These are phyloP conservation scores for Echites panduratus DNA, from an alignment of 257 asterid species.

Conservation along the genomic window DNA sequence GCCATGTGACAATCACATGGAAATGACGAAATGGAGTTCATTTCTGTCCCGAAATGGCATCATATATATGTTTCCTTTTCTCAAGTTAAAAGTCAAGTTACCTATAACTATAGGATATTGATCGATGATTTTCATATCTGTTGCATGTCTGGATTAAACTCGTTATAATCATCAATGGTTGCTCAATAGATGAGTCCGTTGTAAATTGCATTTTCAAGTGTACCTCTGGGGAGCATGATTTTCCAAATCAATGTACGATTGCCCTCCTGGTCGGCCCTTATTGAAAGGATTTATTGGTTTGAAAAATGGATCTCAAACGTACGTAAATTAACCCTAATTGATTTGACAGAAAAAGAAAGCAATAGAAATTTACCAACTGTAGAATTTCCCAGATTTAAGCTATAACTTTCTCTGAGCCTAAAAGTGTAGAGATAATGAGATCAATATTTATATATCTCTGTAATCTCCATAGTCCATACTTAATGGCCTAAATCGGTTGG, in stretches of 20 bases:
- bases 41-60: background rate
- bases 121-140: background rate
- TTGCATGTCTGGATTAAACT: no score
- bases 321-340: background rate
- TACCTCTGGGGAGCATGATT: background rate
- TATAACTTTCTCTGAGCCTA: no score
- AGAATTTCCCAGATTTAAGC: no score
- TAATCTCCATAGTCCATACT: no score
- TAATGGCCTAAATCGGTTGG: no score
- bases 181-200: background rate
- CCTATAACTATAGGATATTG: no score
- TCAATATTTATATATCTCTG: no score
- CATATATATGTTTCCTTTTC: background rate
- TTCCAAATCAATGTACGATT: background rate
- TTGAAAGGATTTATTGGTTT: background rate
- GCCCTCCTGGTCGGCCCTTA: no score
- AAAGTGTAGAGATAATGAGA: no score
- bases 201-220: background rate
- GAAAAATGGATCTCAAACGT: background rate
- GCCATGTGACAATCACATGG: constrained; percentile 7
- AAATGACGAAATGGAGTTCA: background rate
- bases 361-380: no score
- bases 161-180: background rate
- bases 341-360: background rate
- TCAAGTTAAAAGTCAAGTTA: background rate